Percentiles rank a stretch among this genome's conserved stretches.
Evolutionary conservation across 176 grass and related monocot species (phyloP).

Genomic region (Chloris gayana): DNA sequence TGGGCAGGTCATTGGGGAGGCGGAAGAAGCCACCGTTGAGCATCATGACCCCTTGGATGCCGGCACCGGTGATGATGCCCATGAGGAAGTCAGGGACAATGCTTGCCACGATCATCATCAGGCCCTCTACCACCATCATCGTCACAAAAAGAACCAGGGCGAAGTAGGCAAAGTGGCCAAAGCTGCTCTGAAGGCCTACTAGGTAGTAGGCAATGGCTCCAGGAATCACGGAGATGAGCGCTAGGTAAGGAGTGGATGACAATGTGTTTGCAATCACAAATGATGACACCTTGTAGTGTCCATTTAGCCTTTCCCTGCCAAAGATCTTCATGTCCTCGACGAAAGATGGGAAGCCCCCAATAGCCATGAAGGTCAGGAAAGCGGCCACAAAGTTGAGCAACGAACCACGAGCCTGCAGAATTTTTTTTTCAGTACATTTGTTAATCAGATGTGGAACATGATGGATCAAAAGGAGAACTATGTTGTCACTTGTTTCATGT

Average conservation of each 20-base stretch:
- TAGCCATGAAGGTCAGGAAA: neutral
- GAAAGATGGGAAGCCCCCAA: neutral
- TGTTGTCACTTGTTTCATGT: neutral
- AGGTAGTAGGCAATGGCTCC: too few relatives aligned
- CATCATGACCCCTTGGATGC: slow-evolving; percentile 94
- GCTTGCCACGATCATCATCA: slow-evolving; percentile 96
- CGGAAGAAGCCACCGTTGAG: slow-evolving; percentile 89
- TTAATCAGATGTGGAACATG: neutral
- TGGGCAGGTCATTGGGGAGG: slow-evolving; percentile 67
- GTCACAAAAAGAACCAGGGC: too few relatives aligned
- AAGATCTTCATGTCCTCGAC: slow-evolving; percentile 1
- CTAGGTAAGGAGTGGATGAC: slow-evolving; percentile 57
- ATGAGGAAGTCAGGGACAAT: slow-evolving; percentile 87
- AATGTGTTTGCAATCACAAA: neutral
- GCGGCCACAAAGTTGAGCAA: neutral
- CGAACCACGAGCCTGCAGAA: neutral
- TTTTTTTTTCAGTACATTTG: neutral
- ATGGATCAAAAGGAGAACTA: too few relatives aligned
- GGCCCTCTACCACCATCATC: too few relatives aligned
- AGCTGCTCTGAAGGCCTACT: too few relatives aligned
- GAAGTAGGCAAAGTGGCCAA: too few relatives aligned
- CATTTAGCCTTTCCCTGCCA: neutral
- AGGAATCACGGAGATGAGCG: too few relatives aligned
- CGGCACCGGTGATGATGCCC: slow-evolving; percentile 93
- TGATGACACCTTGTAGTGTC: neutral